Evolutionary conservation across 2,329 filamentous ascomycete genomes (phyloP), one percentile per base, ranked within the genome.

Genomic region (Zopfia rhizophila): DNA sequence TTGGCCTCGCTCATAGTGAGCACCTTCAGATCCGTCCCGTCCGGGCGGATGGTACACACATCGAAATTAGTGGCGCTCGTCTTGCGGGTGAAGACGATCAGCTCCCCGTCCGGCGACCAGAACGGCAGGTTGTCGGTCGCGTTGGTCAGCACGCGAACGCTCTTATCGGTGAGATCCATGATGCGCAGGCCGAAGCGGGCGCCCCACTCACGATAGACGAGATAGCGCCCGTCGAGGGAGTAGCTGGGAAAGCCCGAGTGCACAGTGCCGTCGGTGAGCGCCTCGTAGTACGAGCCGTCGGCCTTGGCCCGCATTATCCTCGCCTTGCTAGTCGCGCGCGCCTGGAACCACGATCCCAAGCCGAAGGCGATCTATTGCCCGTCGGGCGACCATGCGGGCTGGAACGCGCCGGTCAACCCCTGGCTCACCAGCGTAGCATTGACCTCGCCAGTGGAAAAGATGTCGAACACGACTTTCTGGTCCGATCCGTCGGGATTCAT

Each of bases 211-310:
- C 73, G 67, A 50, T 68, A 76, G 8, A 75, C 72, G 17, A 75
- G 45, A 22, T 63, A 61, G 1, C 44, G 63, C 4, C 72, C 69
- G 35, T 75, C 69, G 21, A 58, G 65, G 1, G 70, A 73, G 59
- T 63, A 75, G 24, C 65, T 69, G 7, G 74, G 72, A 53, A 75
- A 76, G 2, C 74, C 72, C 0, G 70, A 60, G 56, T 76, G 74
- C 18, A 69, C 55, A 1, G 50, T 54, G 24, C 64, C 62, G 22
- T 68, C 52, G 2, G 72, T 75, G 5, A 75, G 63, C 7, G 65
- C 53, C 32, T 70, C 66, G 42, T 45, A 51, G 33, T 46, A 47
- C 3, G 50, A 58, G 3, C 63, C 65, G 33, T 70, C 60, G 3
- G 57, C 41, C 5, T 43, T 59, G n/a, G 56, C 51, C 1, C 60